Base-by-base conservation (phyloP, 2,329 filamentous ascomycete genomes). In the Boeremia exigua region DNA sequence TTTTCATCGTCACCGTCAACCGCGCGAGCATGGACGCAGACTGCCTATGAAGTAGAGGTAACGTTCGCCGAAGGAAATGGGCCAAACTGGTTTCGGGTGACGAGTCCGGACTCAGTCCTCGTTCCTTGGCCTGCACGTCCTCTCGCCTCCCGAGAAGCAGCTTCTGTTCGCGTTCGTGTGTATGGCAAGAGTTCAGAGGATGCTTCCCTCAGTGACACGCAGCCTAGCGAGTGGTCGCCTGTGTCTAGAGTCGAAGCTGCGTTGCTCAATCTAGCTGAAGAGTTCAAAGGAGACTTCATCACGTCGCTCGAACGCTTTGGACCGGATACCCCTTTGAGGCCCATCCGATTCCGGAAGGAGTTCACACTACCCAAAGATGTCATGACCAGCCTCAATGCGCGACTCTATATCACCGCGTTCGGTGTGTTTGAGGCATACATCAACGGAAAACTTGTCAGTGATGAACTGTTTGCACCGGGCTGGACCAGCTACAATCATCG, bases 401-500 rank as follows among this genome's bases (percentile, higher is more conserved):
- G 59, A 6, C 42, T 61, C 2, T 61, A 61, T 12, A 59, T 59
- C 48, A 61, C 59, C 4, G 48, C 51, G 6, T 56, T 53, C 6
- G 59, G 59, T 2, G 19, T 61, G 0, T 61, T 59, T n/a, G 51
- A 56, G 14, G 52, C 59, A 2, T 33, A 51, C 15, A 45, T 61
- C 38, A 61, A 61, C 19, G 59, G 59, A 4, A 40, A 48, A 10
- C 47, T 34, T n/a, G 51, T 59, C 3, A 42, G 47, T 14, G 43
- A 62, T 25, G 19, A 53, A 29, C 15, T 59, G n/a, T 43, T 85
- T 12, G 78, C 81, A 12, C 82, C 83, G 0, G 83, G 83, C 0
- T 85, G 81, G 81, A 79, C 80, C 30, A 77, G 76, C 4, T 85
- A 85, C 54, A 68, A 76, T 0, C 65, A 80, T 32, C 75, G 82